Percentiles rank a stretch among this genome's conserved stretches.
phyloP scores from a whole-genome alignment of 352 stramenopile genomes.

The Globisporangium heterothallicum region DNA sequence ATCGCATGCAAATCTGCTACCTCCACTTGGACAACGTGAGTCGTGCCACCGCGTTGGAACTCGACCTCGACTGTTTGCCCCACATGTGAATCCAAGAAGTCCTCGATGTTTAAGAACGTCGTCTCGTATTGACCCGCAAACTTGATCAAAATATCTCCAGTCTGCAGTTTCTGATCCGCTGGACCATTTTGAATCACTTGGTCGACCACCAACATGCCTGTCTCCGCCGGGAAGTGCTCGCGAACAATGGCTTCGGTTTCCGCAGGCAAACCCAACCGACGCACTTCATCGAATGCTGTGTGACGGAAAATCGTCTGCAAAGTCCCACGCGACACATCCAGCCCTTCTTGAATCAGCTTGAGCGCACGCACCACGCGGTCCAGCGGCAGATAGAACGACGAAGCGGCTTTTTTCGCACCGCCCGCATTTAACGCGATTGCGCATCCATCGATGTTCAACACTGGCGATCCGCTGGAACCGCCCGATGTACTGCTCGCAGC shows the following conservation, averaged over 20 bases:
- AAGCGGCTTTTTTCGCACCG: conserved; percentile 81
- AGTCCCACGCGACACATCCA: conserved; percentile 65
- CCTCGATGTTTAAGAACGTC: conserved; percentile 82
- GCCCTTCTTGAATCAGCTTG: conserved; percentile 44
- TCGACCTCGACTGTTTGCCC: conserved; percentile 56
- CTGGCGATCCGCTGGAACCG: conserved; percentile 84
- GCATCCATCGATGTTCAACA: conserved; percentile 83
- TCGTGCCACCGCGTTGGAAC: conserved; percentile 69
- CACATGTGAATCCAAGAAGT: conserved; percentile 67
- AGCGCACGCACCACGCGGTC: conserved; percentile 83
- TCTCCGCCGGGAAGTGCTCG: conserved; percentile 69
- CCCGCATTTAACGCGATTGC: conserved; percentile 91
- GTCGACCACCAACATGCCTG: conserved; percentile 87
- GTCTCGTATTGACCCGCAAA: conserved; percentile 72
- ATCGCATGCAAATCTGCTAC: conserved; percentile 81
- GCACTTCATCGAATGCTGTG: conserved; percentile 87
- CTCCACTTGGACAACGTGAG: conserved; percentile 32
- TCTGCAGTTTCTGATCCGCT: conserved; percentile 64
- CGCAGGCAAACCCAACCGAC: conserved; percentile 61
- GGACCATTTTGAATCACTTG: conserved; percentile 82
- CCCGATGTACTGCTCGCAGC: conserved; percentile 85
- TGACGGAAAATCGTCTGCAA: conserved; percentile 87
- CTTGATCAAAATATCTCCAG: conserved; percentile 83
- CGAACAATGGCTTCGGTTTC: conserved; percentile 72
- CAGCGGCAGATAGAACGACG: conserved; percentile 89